Evolutionary conservation across 129 eudicot genomes (phyloP).

Genomic region (Glebionis coronaria): DNA sequence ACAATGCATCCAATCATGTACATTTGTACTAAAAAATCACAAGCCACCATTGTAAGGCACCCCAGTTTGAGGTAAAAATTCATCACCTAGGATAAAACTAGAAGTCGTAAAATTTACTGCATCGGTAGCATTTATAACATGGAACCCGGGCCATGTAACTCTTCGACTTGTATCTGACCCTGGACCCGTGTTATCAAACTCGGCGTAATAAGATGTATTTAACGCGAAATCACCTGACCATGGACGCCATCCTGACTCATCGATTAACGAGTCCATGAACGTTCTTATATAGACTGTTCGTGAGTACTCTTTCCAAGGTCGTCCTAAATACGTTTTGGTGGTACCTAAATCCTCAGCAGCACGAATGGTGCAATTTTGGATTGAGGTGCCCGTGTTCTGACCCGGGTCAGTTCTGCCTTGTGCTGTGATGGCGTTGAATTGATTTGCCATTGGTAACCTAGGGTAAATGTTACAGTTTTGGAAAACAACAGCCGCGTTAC

Average conservation of each 20-base stretch:
- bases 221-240: slow-evolving; percentile 84
- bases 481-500: slow-evolving; percentile 63
- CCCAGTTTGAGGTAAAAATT: slow-evolving; percentile 69
- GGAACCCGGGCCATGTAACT: slow-evolving; percentile 75
- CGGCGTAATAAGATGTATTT: slow-evolving; percentile 75
- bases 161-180: slow-evolving; percentile 56
- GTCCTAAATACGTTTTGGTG: slow-evolving; percentile 56
- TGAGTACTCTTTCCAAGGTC: slow-evolving; percentile 91
- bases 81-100: slow-evolving; percentile 55
- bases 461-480: slow-evolving; percentile 83
- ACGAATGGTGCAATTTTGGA: slow-evolving; percentile 55
- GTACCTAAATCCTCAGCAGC: slow-evolving; percentile 56
- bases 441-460: slow-evolving; percentile 55
- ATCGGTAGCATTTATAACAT: slow-evolving; percentile 52
- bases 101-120: slow-evolving; percentile 69
- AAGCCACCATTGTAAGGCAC: slow-evolving; percentile 58
- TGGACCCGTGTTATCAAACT: slow-evolving; percentile 70
- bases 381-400: slow-evolving; percentile 76
- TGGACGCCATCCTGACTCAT: slow-evolving; percentile 62
- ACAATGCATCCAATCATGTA: slow-evolving; percentile 2
- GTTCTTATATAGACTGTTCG: slow-evolving; percentile 67
- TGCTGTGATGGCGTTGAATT: slow-evolving; percentile 83
- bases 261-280: slow-evolving; percentile 43
- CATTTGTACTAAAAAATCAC: slow-evolving; percentile 15
- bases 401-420: slow-evolving; percentile 85